Evolutionary conservation across 805 yeast genomes (phyloP), one percentile per base, ranked within the genome.

Genomic region (Priceomyces carsonii): DNA sequence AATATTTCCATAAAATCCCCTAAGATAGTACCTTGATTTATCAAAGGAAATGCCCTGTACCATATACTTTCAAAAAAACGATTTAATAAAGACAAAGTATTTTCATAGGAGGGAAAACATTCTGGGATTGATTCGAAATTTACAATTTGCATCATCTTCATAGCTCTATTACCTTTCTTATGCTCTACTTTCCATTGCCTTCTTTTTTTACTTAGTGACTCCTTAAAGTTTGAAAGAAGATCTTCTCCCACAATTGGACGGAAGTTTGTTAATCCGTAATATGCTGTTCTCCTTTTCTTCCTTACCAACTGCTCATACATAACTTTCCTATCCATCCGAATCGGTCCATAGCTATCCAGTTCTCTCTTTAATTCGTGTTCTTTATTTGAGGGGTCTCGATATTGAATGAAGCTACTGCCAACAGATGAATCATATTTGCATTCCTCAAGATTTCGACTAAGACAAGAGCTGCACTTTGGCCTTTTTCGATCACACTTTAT

Each of bases 61-160:
- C 36, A 32, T 12, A 32, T 18, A 18, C 36, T 26, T 12, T 32
- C 30, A 26, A 32, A 32, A 25, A 23, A 32, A 6, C 18, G 9
- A 9, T 16, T 18, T 19, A 32, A 14, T 15, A 32, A 30, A 13
- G 8, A 9, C 18, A 25, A 8, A 10, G 18, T 23, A 3, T 18
- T 18, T 2, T 18, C 22, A 18, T 25, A 32, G n/a, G 24, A 9
- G 9, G 36, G 36, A 15, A 32, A 24, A 25, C 20, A 18, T 7
- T 32, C 29, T 8, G 33, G 21, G 14, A 20, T 3, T 16, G 17
- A 12, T 12, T 29, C 3, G 4, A 10, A 12, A 18, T n/a, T 16
- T 6, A 16, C 25, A 29, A 13, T 13, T 8, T n/a, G 8, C 13
- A 16, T 29, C 4, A 29, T 10, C 14, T 19, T 18, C 13, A 19